Evolutionary conservation across 129 eudicot species (phyloP).

Genomic region (Flaveria sonorensis): DNA sequence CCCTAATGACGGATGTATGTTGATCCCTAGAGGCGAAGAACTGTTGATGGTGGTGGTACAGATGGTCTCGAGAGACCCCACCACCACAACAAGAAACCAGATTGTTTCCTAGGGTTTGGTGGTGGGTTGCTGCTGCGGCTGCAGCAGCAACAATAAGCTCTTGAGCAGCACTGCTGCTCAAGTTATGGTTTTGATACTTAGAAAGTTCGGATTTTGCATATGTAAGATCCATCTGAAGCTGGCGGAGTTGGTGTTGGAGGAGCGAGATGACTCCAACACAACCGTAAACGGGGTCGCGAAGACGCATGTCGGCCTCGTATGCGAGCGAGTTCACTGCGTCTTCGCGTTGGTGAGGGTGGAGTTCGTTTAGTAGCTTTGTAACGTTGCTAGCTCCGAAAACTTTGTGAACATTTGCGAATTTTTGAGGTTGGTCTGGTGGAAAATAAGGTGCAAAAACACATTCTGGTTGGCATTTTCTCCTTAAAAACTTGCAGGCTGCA

Average conservation of each 20-base stretch:
- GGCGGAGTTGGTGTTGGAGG: slow-evolving; percentile 88
- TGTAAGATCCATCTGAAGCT: slow-evolving; percentile 75
- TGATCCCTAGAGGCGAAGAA: slow-evolving; percentile 52
- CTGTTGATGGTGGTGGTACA: slow-evolving; percentile 54
- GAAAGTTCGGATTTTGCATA: slow-evolving; percentile 85
- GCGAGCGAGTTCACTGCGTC: slow-evolving; percentile 90
- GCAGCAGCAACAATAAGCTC: slow-evolving; percentile 51
- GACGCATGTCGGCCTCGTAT: slow-evolving; percentile 91
- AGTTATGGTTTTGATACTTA: slow-evolving; percentile 61
- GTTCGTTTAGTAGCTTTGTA: slow-evolving; percentile 78
- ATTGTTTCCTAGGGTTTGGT: slow-evolving; percentile 48
- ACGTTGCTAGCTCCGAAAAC: slow-evolving; percentile 93
- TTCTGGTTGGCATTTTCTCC: slow-evolving; percentile 90
- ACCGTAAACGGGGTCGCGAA: slow-evolving; percentile 90
- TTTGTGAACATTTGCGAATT: slow-evolving; percentile 85
- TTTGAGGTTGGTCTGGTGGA: slow-evolving; percentile 93
- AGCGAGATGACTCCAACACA: slow-evolving; percentile 91
- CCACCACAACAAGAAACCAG: slow-evolving; percentile 47
- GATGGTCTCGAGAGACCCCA: slow-evolving; percentile 41
- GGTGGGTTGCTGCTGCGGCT: slow-evolving; percentile 47
- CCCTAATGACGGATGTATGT: slow-evolving; percentile 42
- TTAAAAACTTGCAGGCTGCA: slow-evolving; percentile 88
- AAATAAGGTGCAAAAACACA: slow-evolving; percentile 92
- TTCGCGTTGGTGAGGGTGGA: slow-evolving; percentile 88
- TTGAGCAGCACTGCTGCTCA: slow-evolving; percentile 37